Conservation (phyloP, 2,329 filamentous ascomycete species). For the Hypoxylon sp. region DNA sequence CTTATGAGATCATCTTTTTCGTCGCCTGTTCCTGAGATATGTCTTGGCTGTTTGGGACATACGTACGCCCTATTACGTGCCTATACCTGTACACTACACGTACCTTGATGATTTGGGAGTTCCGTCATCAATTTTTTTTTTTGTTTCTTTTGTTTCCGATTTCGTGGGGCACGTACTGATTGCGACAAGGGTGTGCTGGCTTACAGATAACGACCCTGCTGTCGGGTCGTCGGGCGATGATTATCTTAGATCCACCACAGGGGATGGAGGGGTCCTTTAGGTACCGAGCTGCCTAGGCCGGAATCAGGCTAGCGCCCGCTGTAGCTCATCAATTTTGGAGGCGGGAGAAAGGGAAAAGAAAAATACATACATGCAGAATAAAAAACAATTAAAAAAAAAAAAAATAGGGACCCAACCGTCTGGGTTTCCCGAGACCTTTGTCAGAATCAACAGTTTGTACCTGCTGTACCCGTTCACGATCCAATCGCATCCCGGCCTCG, state of each 20-base stretch:
- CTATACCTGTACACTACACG: no score
- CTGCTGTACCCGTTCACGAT: conserved; percentile 19
- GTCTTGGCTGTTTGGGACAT: no score
- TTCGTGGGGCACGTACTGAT: conserved; percentile 1
- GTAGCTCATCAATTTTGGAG: no score
- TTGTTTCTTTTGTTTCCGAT: not conserved
- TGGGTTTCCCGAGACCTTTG: conserved; percentile 27
- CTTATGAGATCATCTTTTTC: no score
- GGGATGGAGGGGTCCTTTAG: no score
- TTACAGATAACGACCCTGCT: conserved; percentile 10
- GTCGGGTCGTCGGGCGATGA: conserved; percentile 31
- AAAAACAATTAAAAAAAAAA: not conserved
- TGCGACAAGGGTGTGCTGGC: not conserved
- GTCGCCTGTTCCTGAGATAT: no score
- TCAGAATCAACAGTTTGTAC: not conserved
- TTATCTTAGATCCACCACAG: conserved; percentile 29
- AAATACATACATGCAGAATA: no score
- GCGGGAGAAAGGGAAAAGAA: no score
- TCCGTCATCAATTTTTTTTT: no score
- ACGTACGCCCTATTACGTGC: no score
- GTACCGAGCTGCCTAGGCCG: conserved; percentile 14
- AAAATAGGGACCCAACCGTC: conserved; percentile 28
- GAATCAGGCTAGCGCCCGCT: not conserved
- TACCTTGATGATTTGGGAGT: no score
- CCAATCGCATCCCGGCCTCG: conserved; percentile 32